These are phyloP conservation scores for Rhodotorula sp. DNA, from an alignment of 1,284 basidiomycete species.

Conservation along the genomic window DNA sequence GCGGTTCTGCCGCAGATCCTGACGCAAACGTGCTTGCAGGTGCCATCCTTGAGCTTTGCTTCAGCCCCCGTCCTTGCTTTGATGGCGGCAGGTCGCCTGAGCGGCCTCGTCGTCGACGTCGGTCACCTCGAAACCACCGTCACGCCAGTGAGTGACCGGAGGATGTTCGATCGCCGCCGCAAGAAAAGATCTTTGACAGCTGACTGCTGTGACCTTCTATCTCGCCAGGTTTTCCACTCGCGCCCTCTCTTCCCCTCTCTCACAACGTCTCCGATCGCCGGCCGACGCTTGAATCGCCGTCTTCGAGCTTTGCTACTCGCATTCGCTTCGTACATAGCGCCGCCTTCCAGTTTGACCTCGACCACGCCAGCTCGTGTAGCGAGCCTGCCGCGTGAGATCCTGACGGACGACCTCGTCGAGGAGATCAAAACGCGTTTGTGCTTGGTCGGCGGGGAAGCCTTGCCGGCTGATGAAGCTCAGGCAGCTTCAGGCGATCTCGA, in stretches of 20 bases:
- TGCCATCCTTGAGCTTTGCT: constrained; percentile 88
- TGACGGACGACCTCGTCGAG: constrained; percentile 72
- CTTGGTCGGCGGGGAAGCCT: constrained; percentile 57
- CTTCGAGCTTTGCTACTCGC: constrained; percentile 73
- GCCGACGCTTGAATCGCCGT: constrained; percentile 69
- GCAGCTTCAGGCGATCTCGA: constrained; percentile 1
- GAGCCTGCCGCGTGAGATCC: constrained; percentile 69
- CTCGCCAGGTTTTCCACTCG: constrained; percentile 74
- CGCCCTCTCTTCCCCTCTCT: constrained; percentile 79
- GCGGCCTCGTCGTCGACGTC: constrained; percentile 87
- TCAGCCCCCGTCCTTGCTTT: constrained; percentile 80
- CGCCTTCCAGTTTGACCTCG: constrained; percentile 56
- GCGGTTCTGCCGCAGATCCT: background rate
- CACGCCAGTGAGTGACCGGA: constrained; percentile 64
- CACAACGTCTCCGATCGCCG: constrained; percentile 77
- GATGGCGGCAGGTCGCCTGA: constrained; percentile 79
- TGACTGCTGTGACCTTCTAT: too few species aligned
- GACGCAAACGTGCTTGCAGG: constrained; percentile 54
- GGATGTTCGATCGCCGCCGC: background rate
- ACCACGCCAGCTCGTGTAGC: constrained; percentile 54
- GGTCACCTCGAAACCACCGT: constrained; percentile 86
- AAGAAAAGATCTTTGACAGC: too few species aligned
- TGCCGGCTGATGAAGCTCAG: background rate
- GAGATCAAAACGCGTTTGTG: constrained; percentile 78
- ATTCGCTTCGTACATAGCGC: constrained; percentile 76